phyloP scores from a whole-genome alignment of 768 basidiomycete genomes.

The Suillus spraguei region DNA sequence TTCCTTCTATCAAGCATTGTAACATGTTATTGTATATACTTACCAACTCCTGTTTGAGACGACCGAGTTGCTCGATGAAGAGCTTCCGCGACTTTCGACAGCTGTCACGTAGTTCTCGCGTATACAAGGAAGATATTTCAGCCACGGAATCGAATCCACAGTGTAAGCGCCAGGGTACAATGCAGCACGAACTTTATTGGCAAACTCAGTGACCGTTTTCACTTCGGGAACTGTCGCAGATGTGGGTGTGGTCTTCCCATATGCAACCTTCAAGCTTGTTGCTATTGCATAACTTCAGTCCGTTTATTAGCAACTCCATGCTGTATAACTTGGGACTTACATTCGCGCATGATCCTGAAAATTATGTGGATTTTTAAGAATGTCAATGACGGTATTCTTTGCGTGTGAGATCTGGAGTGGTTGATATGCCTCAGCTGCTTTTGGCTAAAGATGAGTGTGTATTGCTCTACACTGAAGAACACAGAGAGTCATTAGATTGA shows the following conservation, averaged over 20 bases:
- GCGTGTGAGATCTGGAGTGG: constrained; percentile 45
- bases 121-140: constrained; percentile 56
- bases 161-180: constrained; percentile 36
- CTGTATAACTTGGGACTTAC: constrained; percentile 31
- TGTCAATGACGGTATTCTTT: constrained; percentile 21
- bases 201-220: background rate
- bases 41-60: constrained; percentile 48
- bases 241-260: constrained; percentile 28
- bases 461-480: constrained; percentile 40
- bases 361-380: constrained; percentile 26
- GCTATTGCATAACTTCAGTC: constrained; percentile 28
- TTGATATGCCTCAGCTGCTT: constrained; percentile 45
- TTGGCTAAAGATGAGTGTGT: constrained; percentile 55
- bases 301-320: background rate
- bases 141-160: constrained; percentile 36
- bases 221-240: constrained; percentile 21
- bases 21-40: background rate
- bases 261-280: constrained; percentile 22
- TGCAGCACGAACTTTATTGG: constrained; percentile 4
- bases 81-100: constrained; percentile 52
- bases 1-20: background rate
- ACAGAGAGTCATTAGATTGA: background rate
- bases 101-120: constrained; percentile 49
- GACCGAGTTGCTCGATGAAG: constrained; percentile 51
- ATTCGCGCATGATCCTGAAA: constrained; percentile 36